Base-by-base conservation (phyloP, 495 filamentous ascomycete genomes). In the Tricharina praecox region DNA sequence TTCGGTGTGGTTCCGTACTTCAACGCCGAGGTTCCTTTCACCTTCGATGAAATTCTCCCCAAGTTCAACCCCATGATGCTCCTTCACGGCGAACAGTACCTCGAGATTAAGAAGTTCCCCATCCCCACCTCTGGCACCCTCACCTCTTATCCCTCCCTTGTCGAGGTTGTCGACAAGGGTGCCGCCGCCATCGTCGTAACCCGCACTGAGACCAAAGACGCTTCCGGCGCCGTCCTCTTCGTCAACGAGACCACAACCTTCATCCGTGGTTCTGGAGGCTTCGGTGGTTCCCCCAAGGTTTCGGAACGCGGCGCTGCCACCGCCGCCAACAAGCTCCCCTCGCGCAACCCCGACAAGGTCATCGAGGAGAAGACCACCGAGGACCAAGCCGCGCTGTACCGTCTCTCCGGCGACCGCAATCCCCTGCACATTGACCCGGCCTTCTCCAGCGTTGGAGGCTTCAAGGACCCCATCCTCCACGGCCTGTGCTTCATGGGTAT, bases 61-160 rank as follows among this genome's bases (percentile, higher is more conserved):
- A 84, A 96, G 68, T 97, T 93, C 74, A 82, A 74, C 3, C 88
- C 87, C 52, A 97, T 95, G 92, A 94, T 96, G 87, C 77, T 97
- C 42, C 79, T 97, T 16, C 90, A 97, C 71, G 90, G 90, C 58
- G 90, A 97, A 69, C 90, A 97, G 68, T 97, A 87, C 72, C 83
- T 96, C 54, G 92, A 96, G 64, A 75, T 97, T 62, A 79, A 79
- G 62, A 83, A 88, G 64, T 94, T 76, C 69, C 90, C 92, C 40
- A 85, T 97, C 64, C 90, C 92, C 24, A 96, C 90, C 42, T 71
- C 77, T 39, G 85, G 74, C 39, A 80, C 76, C 32, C 79, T 92
- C 30, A 64, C 86, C 61, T 85, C 81, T 52, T 81, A 79, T 66
- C 81, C 79, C 45, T 81, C 80, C 63, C 80, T 97, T 50, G 73